Conservation (phyloP, 75 land plant species). For the Adiantum capillusveneris region DNA sequence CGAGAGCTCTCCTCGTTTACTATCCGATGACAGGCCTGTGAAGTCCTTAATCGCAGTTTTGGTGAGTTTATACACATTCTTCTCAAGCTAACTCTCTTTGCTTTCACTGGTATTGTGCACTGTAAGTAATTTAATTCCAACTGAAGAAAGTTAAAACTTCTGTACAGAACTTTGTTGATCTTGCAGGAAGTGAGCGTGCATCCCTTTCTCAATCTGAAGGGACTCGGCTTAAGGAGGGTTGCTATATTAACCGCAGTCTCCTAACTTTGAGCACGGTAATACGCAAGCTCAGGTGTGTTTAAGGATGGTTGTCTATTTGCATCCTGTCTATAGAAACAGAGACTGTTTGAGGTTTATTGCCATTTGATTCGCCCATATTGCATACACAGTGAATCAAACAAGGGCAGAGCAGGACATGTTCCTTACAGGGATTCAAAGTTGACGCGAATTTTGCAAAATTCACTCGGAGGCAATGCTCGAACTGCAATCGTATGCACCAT, state of each 20-base stretch:
- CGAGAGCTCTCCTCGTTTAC: constrained; percentile 51
- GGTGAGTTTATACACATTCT: constrained; percentile 51
- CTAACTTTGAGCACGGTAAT: constrained; percentile 84
- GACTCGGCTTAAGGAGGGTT: constrained; percentile 77
- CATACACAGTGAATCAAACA: constrained; percentile 3
- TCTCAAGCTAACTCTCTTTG: constrained; percentile 14
- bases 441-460: constrained; percentile 80
- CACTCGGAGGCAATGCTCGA: constrained; percentile 87
- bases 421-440: constrained; percentile 55
- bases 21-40: constrained; percentile 43
- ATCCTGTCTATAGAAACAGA: background rate
- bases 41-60: constrained; percentile 66
- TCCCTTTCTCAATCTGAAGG: constrained; percentile 79
- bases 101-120: background rate
- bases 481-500: constrained; percentile 88
- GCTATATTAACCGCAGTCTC: constrained; percentile 82
- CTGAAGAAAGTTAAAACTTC: background rate
- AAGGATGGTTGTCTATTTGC: constrained; percentile 34
- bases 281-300: constrained; percentile 70
- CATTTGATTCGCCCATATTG: constrained; percentile 24
- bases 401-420: constrained; percentile 6
- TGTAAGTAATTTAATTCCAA: constrained; percentile 15
- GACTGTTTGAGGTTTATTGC: background rate
- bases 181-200: constrained; percentile 89
- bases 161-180: constrained; percentile 84